Conservation (phyloP, 1,139 yeast species). For the Suhomyces panamericanus region DNA sequence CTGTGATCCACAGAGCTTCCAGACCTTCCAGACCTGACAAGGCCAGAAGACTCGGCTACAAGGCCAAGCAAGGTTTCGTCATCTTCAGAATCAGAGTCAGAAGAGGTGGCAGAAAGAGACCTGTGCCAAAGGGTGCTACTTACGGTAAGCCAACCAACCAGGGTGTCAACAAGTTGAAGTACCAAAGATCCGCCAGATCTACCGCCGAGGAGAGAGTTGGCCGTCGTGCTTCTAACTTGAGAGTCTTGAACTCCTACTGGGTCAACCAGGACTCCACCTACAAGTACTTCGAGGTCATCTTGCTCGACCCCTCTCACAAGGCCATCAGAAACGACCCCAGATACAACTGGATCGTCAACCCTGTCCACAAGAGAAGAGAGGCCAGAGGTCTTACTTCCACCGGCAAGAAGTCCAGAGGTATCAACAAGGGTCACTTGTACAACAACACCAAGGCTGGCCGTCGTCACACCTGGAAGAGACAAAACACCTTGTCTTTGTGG, state of each 20-base stretch:
- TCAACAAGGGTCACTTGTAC: conserved; percentile 99
- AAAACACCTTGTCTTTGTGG: conserved; percentile 99
- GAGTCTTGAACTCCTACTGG: conserved; percentile 99
- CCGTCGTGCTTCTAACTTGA: conserved; percentile 97
- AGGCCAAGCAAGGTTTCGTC: conserved; percentile 99
- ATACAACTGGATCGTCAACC: conserved; percentile 99
- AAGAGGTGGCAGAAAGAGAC: conserved; percentile 99
- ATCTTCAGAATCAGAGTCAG: conserved; percentile 98
- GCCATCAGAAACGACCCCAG: conserved; percentile 99
- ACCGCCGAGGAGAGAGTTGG: conserved; percentile 99
- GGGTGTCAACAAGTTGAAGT: conserved; percentile 99
- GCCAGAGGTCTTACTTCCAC: conserved; percentile 98
- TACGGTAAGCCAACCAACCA: conserved; percentile 99
- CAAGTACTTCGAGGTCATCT: conserved; percentile 98
- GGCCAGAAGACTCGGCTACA: conserved; percentile 99
- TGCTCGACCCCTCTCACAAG: conserved; percentile 96
- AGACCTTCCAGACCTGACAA: conserved; percentile 99
- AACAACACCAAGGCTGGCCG: conserved; percentile 98
- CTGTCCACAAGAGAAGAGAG: conserved; percentile 99
- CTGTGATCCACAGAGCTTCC: conserved; percentile 97
- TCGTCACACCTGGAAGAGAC: conserved; percentile 99
- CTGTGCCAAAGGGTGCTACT: conserved; percentile 99
- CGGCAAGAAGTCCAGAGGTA: conserved; percentile 99
- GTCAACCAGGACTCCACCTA: conserved; percentile 98
- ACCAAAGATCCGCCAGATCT: conserved; percentile 97